Evolutionary conservation across 2,329 filamentous ascomycete species (phyloP).

Genomic region (Colletotrichum cuscutae): DNA sequence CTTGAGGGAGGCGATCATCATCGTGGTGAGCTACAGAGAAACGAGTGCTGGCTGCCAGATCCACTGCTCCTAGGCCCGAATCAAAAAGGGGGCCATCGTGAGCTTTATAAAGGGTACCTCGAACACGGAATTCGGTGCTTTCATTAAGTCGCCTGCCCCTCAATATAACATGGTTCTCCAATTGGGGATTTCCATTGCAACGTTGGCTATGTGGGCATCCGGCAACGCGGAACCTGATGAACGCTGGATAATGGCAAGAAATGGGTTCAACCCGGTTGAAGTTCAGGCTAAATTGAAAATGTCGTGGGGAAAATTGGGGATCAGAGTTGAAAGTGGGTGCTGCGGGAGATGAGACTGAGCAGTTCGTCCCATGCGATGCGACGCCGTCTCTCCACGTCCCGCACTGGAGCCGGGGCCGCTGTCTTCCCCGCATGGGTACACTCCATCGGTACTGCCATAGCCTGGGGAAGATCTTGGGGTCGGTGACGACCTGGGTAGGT

Average conservation of each 20-base stretch:
- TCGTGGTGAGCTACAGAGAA: background rate
- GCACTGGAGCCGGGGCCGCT: background rate
- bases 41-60: background rate
- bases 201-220: conserved; percentile 18
- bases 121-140: background rate
- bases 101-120: background rate
- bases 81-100: background rate
- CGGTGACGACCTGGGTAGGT: background rate
- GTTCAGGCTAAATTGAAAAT: conserved; percentile 32
- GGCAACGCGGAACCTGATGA: conserved; percentile 20
- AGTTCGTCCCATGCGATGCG: conserved; percentile 31
- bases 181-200: background rate
- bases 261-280: conserved; percentile 10
- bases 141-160: conserved; percentile 21
- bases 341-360: conserved; percentile 25
- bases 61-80: background rate
- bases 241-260: background rate
- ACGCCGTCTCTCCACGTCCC: conserved; percentile 19
- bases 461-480: conserved; percentile 6
- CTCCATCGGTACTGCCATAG: background rate
- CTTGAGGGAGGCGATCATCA: conserved; percentile 25
- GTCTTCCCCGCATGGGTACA: conserved; percentile 17
- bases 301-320: conserved; percentile 3
- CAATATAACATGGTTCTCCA: conserved; percentile 6
- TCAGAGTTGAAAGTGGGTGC: conserved; percentile 2